Evolutionary conservation across 78 protist species (phyloP), one percentile per base, ranked within the genome.

Genomic region (Anaeramoeba flamelloides): DNA sequence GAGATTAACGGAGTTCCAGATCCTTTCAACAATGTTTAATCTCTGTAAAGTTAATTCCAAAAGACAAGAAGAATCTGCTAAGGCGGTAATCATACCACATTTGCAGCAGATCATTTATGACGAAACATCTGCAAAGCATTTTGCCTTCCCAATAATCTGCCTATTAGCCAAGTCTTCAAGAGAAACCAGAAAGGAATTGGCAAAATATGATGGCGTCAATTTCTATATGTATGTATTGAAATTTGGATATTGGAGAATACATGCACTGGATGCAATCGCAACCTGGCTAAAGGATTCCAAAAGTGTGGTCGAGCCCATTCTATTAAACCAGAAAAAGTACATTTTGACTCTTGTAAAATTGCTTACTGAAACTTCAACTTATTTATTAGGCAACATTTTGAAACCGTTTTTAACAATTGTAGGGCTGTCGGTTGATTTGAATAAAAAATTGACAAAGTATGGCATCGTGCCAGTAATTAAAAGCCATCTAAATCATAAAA

Each of bases 61-160:
- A 37, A 84, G 94, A 40, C 96, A 92, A 84, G 92, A 91, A 83
- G 79, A 77, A 82, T 94, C 94, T 0, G 94, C 91, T 1, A 40
- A 38, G 78, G 81, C 79, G 33, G 96, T 93, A 38, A 76, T 82
- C 22, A 65, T 92, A 39, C 92, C 92, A 36, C 89, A 65, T 31
- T 85, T 89, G 38, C 79, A 78, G 86, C 81, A 36, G 33, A 31
- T 87, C 36, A 87, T 78, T 85, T 34, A 34, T 4, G n/a, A n/a
- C n/a, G 85, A 83, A 82, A 76, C 86, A 69, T 87, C 89, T 75
- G 87, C 91, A 79, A 79, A 80, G 34, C 91, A 90, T 40, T 83
- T 91, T 8, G 93, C 95, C 3, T 53, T 90, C 1, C 90, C 91
- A 17, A 83, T 92, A 40, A 53, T 90, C 2, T 92, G 91, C 83